Percentiles rank a stretch among this genome's conserved stretches.
Conservation (phyloP, 2,329 filamentous ascomycete genomes). For the Epichloe gansuensis region DNA sequence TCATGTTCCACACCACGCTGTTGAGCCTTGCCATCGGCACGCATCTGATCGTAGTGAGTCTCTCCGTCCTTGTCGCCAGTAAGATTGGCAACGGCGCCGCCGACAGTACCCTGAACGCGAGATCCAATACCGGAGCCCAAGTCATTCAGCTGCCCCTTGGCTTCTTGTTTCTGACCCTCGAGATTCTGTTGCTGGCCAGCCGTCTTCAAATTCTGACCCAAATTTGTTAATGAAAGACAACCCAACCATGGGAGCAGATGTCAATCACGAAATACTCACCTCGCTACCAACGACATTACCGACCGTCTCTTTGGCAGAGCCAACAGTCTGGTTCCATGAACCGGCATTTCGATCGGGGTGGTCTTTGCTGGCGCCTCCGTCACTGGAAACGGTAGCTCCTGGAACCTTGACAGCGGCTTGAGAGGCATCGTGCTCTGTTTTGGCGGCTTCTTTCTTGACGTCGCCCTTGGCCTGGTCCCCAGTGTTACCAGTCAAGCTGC, state of each 20-base stretch:
- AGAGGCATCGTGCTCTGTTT: slow-evolving; percentile 58
- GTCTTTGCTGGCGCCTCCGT: slow-evolving; percentile 59
- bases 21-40: slow-evolving; percentile 71
- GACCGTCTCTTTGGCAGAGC: slow-evolving; percentile 68
- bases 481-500: slow-evolving; percentile 51
- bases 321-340: slow-evolving; percentile 80
- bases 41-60: slow-evolving; percentile 51
- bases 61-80: slow-evolving; percentile 57
- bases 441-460: slow-evolving; percentile 42
- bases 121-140: slow-evolving; percentile 50
- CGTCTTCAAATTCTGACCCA: slow-evolving; percentile 49
- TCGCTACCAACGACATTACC: slow-evolving; percentile 67
- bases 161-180: slow-evolving; percentile 69
- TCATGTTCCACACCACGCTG: slow-evolving; percentile 76
- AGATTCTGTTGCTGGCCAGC: slow-evolving; percentile 66
- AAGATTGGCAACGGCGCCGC: slow-evolving; percentile 56
- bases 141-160: slow-evolving; percentile 68
- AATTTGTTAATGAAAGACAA: slow-evolving; percentile 4
- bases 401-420: slow-evolving; percentile 65
- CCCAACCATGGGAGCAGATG: background rate
- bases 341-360: slow-evolving; percentile 59
- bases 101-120: slow-evolving; percentile 58
- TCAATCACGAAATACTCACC: slow-evolving; percentile 23
- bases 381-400: slow-evolving; percentile 53
- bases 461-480: background rate